phyloP scores from a whole-genome alignment of 345 rosid genomes.

The Leavenworthia alabamica region DNA sequence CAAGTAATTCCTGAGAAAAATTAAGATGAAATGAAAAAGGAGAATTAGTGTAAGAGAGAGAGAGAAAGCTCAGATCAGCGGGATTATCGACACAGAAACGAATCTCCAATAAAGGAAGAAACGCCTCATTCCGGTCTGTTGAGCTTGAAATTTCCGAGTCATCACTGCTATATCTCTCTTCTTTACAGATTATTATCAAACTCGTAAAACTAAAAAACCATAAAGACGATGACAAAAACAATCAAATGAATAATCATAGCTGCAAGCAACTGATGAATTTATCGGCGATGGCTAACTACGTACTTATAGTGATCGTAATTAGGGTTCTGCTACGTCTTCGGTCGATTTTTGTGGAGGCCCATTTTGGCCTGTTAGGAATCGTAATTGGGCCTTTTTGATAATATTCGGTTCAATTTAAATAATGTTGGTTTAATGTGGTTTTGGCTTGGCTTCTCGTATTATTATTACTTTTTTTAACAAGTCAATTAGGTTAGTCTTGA shows the following conservation, averaged over 20 bases:
- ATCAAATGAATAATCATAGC: too few relatives aligned
- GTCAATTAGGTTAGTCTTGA: constrained; percentile 15
- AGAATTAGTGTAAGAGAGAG: too few relatives aligned
- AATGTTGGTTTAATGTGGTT: too few relatives aligned
- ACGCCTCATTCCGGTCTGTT: constrained; percentile 97
- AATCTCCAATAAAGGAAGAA: constrained; percentile 31
- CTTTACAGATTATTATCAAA: too few relatives aligned
- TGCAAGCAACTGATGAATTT: too few relatives aligned
- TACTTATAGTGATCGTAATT: not conserved
- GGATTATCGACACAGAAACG: constrained; percentile 35
- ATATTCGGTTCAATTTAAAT: not conserved
- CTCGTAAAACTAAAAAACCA: not conserved
- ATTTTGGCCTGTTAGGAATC: not conserved
- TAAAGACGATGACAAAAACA: too few relatives aligned
- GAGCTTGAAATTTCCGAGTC: constrained; percentile 91
- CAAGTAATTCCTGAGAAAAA: not conserved
- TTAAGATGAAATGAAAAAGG: accelerated
- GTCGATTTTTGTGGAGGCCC: constrained; percentile 27
- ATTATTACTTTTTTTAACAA: too few relatives aligned
- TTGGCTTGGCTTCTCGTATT: too few relatives aligned
- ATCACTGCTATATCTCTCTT: constrained; percentile 43
- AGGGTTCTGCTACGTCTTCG: constrained; percentile 19
- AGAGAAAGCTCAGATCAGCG: constrained; percentile 33
- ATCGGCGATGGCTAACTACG: not conserved
- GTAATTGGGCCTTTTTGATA: not conserved